Evolutionary conservation across 78 protist species (phyloP).

Genomic region (Tieghemostelium lacteum): DNA sequence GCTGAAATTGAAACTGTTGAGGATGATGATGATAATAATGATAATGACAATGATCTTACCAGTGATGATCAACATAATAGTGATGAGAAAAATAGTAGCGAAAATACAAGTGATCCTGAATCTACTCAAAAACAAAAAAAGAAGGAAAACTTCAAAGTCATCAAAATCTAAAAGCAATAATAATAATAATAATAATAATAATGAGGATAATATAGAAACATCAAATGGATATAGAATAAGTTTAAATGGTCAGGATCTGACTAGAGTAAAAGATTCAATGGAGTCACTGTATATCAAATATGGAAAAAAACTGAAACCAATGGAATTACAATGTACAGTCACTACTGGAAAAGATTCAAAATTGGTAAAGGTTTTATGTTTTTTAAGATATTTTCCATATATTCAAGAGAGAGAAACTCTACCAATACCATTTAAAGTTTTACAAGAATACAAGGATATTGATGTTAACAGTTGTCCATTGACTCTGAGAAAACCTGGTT

Average conservation of each 20-base stretch:
- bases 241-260: constrained; percentile 26
- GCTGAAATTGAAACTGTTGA: not conserved
- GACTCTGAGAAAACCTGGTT: constrained; percentile 66
- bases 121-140: no score
- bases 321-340: not conserved
- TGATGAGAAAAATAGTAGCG: no score
- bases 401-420: constrained; percentile 46
- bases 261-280: constrained; percentile 9
- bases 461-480: constrained; percentile 16
- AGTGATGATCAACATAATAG: no score
- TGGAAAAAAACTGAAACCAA: constrained; percentile 28
- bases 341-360: not conserved
- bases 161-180: no score
- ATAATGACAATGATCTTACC: no score
- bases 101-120: no score
- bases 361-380: constrained; percentile 12
- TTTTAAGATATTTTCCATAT: constrained; percentile 62
- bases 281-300: constrained; percentile 25
- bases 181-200: no score
- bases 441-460: not conserved
- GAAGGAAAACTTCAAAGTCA: not conserved
- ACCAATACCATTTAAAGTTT: constrained; percentile 38
- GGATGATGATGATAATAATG: not conserved
- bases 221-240: constrained; percentile 4
- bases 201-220: no score